Percentiles rank a stretch among this genome's conserved stretches.
These are phyloP conservation scores for Suhomyces bolitotheri DNA, from an alignment of 1,139 yeast genomes.

Conservation along the genomic window DNA sequence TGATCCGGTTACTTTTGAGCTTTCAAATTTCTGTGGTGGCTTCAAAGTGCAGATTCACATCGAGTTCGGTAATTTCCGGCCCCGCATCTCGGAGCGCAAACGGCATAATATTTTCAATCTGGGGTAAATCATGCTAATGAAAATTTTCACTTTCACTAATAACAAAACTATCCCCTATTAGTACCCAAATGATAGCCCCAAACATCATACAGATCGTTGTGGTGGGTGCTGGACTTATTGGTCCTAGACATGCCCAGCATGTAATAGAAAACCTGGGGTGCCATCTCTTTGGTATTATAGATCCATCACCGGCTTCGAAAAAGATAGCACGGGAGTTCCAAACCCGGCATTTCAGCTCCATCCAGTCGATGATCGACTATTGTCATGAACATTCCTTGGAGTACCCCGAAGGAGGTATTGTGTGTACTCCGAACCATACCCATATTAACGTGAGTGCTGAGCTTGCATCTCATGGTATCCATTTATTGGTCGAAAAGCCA, in stretches of 20 bases:
- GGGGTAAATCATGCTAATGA: slow-evolving; percentile 6
- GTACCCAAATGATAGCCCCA: slow-evolving; percentile 18
- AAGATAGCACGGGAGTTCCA: slow-evolving; percentile 27
- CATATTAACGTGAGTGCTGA: slow-evolving; percentile 36
- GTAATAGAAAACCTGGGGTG: slow-evolving; percentile 28
- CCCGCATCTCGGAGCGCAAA: slow-evolving; percentile 5
- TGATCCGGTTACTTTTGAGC: too few relatives aligned
- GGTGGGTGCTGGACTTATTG: slow-evolving; percentile 44
- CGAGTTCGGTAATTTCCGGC: background rate
- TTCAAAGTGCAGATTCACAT: too few relatives aligned
- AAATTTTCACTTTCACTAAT: too few relatives aligned
- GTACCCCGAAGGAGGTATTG: slow-evolving; percentile 39
- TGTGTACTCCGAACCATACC: slow-evolving; percentile 45
- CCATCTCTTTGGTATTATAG: slow-evolving; percentile 37
- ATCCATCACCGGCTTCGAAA: slow-evolving; percentile 30
- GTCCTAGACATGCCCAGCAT: slow-evolving; percentile 45
- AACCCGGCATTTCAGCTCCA: slow-evolving; percentile 30
- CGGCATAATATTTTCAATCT: slow-evolving; percentile 6
- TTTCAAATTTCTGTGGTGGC: too few relatives aligned
- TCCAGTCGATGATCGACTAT: slow-evolving; percentile 28
- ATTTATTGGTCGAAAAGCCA: slow-evolving; percentile 42
- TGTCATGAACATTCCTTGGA: slow-evolving; percentile 24
- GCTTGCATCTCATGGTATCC: slow-evolving; percentile 35
- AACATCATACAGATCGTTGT: slow-evolving; percentile 24
- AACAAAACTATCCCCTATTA: background rate